These are phyloP conservation scores for Batrachochytrium dendrobatidis DNA, from an alignment of 371 early-diverging fungal species.

Conservation along the genomic window DNA sequence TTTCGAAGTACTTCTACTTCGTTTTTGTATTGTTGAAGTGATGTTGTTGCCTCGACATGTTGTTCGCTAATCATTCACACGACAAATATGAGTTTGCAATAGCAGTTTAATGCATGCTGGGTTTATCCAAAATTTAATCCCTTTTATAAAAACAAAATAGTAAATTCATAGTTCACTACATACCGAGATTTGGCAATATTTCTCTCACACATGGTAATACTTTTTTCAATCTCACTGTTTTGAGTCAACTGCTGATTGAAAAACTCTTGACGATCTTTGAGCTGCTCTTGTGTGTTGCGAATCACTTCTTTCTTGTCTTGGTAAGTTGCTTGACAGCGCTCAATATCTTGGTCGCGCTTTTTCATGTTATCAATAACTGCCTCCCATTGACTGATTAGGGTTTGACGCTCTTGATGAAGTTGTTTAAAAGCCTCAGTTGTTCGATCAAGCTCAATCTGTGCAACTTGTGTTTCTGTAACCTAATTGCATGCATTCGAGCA, in stretches of 20 bases:
- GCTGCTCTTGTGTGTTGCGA: slow-evolving; percentile 21
- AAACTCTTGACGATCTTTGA: slow-evolving; percentile 41
- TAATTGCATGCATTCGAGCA: slow-evolving; percentile 11
- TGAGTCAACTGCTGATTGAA: slow-evolving; percentile 31
- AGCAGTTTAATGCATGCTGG: no score
- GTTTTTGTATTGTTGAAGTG: slow-evolving; percentile 38
- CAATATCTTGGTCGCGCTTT: slow-evolving; percentile 40
- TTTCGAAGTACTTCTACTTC: slow-evolving; percentile 42
- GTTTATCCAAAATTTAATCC: not conserved
- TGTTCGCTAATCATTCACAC: slow-evolving; percentile 25
- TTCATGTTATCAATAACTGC: slow-evolving; percentile 35
- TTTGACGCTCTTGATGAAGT: slow-evolving; percentile 44
- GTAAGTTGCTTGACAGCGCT: slow-evolving; percentile 26
- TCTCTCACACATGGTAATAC: slow-evolving; percentile 36
- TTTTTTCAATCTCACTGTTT: slow-evolving; percentile 42
- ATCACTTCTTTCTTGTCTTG: slow-evolving; percentile 36
- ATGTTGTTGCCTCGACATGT: slow-evolving; percentile 20
- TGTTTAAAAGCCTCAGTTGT: slow-evolving; percentile 42
- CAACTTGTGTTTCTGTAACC: slow-evolving; percentile 50
- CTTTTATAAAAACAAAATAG: not conserved
- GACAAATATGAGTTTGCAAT: no score
- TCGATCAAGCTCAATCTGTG: slow-evolving; percentile 48
- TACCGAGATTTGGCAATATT: slow-evolving; percentile 37
- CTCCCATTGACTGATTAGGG: slow-evolving; percentile 48
- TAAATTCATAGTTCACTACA: not conserved